These are phyloP conservation scores for Blepharisma japonicum DNA, from an alignment of 73 alveolate genomes.

Conservation along the genomic window DNA sequence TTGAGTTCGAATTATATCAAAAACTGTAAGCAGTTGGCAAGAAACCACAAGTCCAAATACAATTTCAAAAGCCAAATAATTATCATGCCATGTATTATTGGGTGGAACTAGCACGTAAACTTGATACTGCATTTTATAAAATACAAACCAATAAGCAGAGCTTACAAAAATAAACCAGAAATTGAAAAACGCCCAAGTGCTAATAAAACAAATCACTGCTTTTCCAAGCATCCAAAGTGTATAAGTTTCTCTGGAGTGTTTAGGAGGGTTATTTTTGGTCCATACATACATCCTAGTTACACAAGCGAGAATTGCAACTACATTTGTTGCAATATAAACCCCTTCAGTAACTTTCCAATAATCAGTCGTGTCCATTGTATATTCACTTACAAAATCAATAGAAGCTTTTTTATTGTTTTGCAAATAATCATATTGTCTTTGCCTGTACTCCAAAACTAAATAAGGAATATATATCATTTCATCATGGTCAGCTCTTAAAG, in stretches of 20 bases:
- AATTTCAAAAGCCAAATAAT: constrained; percentile 68
- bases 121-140: constrained; percentile 77
- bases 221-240: constrained; percentile 44
- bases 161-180: constrained; percentile 83
- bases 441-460: constrained; percentile 36
- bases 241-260: constrained; percentile 43
- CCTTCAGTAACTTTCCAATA: constrained; percentile 45
- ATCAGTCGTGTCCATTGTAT: constrained; percentile 37
- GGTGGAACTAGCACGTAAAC: constrained; percentile 78
- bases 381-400: constrained; percentile 55
- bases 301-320: constrained; percentile 45
- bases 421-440: constrained; percentile 31
- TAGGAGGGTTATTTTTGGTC: constrained; percentile 68
- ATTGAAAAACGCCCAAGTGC: constrained; percentile 69
- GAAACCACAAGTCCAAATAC: constrained; percentile 71
- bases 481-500: constrained; percentile 39
- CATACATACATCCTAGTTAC: constrained; percentile 65
- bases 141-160: constrained; percentile 83
- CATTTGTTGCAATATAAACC: constrained; percentile 39
- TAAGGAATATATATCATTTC: constrained; percentile 64
- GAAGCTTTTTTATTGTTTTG: constrained; percentile 31
- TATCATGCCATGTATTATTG: constrained; percentile 37
- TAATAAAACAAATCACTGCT: constrained; percentile 50
- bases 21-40: constrained; percentile 57
- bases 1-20: constrained; percentile 64